Base-by-base conservation (phyloP, 2,329 filamentous ascomycete species). In the Metarhizium guizhouense region DNA sequence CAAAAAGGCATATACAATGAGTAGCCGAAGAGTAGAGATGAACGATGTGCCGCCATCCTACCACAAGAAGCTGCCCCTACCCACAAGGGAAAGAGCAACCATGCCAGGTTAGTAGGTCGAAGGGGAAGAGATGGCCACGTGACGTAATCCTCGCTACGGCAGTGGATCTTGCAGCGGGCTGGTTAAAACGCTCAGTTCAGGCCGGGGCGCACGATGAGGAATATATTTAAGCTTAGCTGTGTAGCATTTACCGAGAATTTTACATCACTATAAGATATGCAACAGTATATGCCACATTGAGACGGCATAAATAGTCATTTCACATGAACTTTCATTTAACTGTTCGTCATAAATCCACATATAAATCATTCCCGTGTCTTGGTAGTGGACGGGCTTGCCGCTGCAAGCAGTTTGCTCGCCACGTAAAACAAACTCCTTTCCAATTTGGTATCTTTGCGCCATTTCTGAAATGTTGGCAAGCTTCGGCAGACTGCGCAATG, bases 401-500 rank as follows among this genome's bases (percentile, higher is more conserved):
- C 18, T 47, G 16, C 20, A 6, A 42, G 25, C 34, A 48, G 29
- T 14, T 47, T 7, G 42, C 36, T 11, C 49, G 36, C 45, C 34
- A 20, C 6, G 18, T n/a, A 29, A 40, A 7, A 48, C 16, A 30
- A 54, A 54, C 45, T 49, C 52, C 52, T 11, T 54, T 54, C 16
- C 52, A 34, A 42, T n/a, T 49, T 48, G 45, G 52, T 50, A 54
- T 50, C 32, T 54, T 54, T 54, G 52, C 52, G 45, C 34, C 45
- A 49, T 43, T 32, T 49, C 45, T 54, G 14, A 50, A 18, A 29
- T 42, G 14, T 25, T 54, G 52, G 45, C 52, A 30, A 30, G 45
- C 45, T 16, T 30, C 30, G n/a, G 29, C 18, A 20, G 43, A n/a
- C 4, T 45, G n/a, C 45, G 29, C 2, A 5, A 30, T 48, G 13